Evolutionary conservation across 1,284 basidiomycete species (phyloP), one percentile per base, ranked within the genome.

Genomic region (Moesziomyces sp.): DNA sequence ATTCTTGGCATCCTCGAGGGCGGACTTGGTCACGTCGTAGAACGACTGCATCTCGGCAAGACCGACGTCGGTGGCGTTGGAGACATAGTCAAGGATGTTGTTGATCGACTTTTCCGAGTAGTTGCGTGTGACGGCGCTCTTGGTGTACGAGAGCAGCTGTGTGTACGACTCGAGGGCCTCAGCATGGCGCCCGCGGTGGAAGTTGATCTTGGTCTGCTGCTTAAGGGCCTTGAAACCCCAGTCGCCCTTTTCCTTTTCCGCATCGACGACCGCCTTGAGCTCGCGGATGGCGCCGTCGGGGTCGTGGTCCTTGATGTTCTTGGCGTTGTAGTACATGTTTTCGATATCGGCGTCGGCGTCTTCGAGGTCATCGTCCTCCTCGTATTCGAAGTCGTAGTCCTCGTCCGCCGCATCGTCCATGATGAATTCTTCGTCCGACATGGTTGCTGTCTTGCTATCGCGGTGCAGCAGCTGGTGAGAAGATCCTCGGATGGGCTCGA

Each of bases 241-340:
- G 81, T 98, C 95, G 23, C 94, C 93, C 84, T 93, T 93, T 81
- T 94, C 91, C 30, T 90, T 87, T 83, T 99, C 94, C 64, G 91
- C 90, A 48, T 94, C 90, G 1, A 97, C 91, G 58, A 99, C 96
- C 21, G 88, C 88, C 54, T 89, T 88, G 84, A 97, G 94, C 57
- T 94, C 93, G 74, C 91, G 91, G 73, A 98, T 83, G 0, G 96
- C 95, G 47, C 89, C 92, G 79, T 95, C 92, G 16, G 94, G 91
- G 73, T 92, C 90, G 77, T 96, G 93, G 68, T 94, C 93, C 83
- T 97, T 97, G 85, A 94, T 91, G 44, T 93, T 90, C 85, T 99
- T 99, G 13, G 97, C 97, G 53, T 91, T 92, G 86, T 99, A 99
- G 86, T 99, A 99, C 88, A 94, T 90, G 83, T 99, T 99, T 87